A percentile compares a stretch with the other conserved stretches of the same genome.
Evolutionary conservation across 1,284 basidiomycete species (phyloP).

Genomic region (Pyrrhoderma lamaoense): DNA sequence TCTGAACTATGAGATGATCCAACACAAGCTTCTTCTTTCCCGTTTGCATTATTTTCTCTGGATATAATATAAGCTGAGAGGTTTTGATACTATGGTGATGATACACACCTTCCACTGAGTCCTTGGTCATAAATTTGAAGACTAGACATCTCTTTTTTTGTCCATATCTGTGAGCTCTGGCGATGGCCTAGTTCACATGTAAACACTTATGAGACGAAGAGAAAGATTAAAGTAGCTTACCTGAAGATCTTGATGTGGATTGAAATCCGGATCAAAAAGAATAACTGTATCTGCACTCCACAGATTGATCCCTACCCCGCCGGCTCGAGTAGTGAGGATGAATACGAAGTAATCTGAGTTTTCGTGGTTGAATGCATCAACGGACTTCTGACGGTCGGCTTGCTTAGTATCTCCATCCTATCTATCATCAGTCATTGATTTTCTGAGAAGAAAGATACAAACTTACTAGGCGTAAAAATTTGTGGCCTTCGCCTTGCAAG

Average conservation of each 20-base stretch:
- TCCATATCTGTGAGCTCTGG: constrained; percentile 79
- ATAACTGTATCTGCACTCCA: constrained; percentile 88
- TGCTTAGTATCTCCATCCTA: constrained; percentile 90
- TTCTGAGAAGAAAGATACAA: constrained; percentile 9
- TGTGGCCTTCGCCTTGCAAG: constrained; percentile 80
- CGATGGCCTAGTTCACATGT: constrained; percentile 62
- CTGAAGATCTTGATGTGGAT: constrained; percentile 68
- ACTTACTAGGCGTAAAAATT: constrained; percentile 81
- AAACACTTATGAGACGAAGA: not conserved
- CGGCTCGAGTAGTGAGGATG: constrained; percentile 89
- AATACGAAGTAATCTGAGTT: constrained; percentile 87
- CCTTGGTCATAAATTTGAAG: constrained; percentile 88
- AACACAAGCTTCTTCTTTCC: constrained; percentile 88
- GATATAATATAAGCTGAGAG: constrained; percentile 14
- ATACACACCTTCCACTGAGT: constrained; percentile 73
- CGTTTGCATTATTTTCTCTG: constrained; percentile 81
- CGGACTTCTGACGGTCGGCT: constrained; percentile 81
- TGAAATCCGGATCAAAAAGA: constrained; percentile 90
- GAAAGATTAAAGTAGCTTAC: constrained; percentile 8
- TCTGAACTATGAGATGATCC: constrained; percentile 89
- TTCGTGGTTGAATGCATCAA: constrained; percentile 89
- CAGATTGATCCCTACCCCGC: constrained; percentile 93
- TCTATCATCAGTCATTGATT: constrained; percentile 13
- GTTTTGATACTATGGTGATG: constrained; percentile 6
- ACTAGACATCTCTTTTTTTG: constrained; percentile 80